These are phyloP conservation scores for Metschnikowia dekortorum DNA, from an alignment of 805 yeast genomes.

Conservation along the genomic window DNA sequence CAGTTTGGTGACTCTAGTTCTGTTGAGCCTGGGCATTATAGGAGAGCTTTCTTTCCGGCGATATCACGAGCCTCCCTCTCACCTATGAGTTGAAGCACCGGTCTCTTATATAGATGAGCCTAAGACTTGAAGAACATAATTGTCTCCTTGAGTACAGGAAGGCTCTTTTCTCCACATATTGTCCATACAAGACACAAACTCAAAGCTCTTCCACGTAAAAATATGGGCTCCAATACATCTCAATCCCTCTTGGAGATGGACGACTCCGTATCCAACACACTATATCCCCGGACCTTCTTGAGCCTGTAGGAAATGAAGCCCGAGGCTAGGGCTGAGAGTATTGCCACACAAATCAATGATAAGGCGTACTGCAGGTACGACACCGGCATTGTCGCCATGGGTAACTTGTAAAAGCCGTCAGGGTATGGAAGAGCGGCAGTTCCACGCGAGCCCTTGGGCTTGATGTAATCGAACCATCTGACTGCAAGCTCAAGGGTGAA, in stretches of 20 bases:
- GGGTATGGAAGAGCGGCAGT: slow-evolving; percentile 27
- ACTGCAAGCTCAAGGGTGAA: slow-evolving; percentile 55
- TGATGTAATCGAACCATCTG: slow-evolving; percentile 47
- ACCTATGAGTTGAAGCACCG: too few species aligned
- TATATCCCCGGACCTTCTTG: slow-evolving; percentile 19
- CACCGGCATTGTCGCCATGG: slow-evolving; percentile 25
- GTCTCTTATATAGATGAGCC: too few species aligned
- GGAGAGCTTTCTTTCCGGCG: too few species aligned
- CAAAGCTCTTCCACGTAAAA: too few species aligned
- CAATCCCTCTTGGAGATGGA: slow-evolving; percentile 20
- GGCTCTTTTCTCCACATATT: too few species aligned
- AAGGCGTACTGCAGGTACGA: slow-evolving; percentile 19
- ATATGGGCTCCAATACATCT: background rate
- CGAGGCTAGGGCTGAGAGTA: slow-evolving; percentile 22
- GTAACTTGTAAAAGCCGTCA: slow-evolving; percentile 40
- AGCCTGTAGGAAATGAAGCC: slow-evolving; percentile 24
- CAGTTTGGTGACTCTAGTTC: too few species aligned
- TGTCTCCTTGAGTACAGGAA: too few species aligned
- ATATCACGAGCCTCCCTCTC: too few species aligned
- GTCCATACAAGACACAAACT: too few species aligned
- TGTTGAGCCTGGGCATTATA: too few species aligned
- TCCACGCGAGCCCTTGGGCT: slow-evolving; percentile 16
- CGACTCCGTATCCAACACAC: slow-evolving; percentile 23
- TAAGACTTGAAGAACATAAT: too few species aligned
- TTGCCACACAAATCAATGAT: slow-evolving; percentile 19